These are phyloP conservation scores for Dichomitus squalens DNA, from an alignment of 1,284 basidiomycete species.

Conservation along the genomic window DNA sequence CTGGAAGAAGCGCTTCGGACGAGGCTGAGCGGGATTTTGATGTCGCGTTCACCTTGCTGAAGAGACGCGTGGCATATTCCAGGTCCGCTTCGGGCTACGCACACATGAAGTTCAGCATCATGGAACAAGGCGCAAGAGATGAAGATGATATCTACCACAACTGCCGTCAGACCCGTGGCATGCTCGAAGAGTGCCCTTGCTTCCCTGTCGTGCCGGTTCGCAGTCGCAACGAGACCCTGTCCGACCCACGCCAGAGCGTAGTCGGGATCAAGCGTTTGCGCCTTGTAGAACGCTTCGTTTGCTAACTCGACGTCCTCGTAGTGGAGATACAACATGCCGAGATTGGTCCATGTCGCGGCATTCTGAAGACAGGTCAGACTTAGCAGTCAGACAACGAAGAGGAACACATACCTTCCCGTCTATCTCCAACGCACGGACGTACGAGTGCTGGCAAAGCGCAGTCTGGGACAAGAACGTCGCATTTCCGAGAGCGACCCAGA, in stretches of 20 bases:
- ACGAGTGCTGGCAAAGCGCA: slow-evolving; percentile 87
- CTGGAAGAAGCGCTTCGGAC: slow-evolving; percentile 60
- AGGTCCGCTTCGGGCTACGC: slow-evolving; percentile 75
- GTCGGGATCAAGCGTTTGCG: slow-evolving; percentile 93
- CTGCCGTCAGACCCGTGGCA: slow-evolving; percentile 72
- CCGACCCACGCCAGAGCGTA: slow-evolving; percentile 93
- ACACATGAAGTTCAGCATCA: slow-evolving; percentile 37
- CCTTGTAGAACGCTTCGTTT: slow-evolving; percentile 84
- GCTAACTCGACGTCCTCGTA: slow-evolving; percentile 85
- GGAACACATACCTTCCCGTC: slow-evolving; percentile 66
- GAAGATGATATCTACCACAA: slow-evolving; percentile 55
- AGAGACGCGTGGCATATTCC: slow-evolving; percentile 71
- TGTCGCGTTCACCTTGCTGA: slow-evolving; percentile 45
- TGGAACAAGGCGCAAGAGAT: not conserved
- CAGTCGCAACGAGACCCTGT: slow-evolving; percentile 81
- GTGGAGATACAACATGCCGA: slow-evolving; percentile 90
- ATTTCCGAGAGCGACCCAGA: slow-evolving; percentile 85
- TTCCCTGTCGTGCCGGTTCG: slow-evolving; percentile 64
- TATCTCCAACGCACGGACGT: slow-evolving; percentile 87
- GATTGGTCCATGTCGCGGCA: slow-evolving; percentile 82
- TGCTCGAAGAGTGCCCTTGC: slow-evolving; percentile 82
- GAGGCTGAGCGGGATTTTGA: slow-evolving; percentile 29
- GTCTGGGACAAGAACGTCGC: slow-evolving; percentile 72
- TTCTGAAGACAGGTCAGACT: slow-evolving; percentile 49
- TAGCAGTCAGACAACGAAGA: not conserved